Evolutionary conservation across 768 basidiomycete species (phyloP).

Genomic region (Lactarius evosmus): DNA sequence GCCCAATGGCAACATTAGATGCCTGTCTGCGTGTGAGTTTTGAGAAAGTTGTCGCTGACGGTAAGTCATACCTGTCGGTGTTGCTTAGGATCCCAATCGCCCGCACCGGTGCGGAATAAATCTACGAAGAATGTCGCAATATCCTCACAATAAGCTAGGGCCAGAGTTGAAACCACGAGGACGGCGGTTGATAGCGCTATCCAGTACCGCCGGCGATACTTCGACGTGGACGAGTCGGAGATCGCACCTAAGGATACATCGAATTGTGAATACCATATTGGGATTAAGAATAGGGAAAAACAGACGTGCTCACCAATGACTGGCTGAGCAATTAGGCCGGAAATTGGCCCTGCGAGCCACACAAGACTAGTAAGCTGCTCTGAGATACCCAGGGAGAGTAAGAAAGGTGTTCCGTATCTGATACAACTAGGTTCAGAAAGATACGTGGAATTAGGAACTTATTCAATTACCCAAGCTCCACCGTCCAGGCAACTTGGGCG

Average conservation of each 20-base stretch:
- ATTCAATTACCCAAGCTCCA: slow-evolving; percentile 77
- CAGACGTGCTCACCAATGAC: slow-evolving; percentile 69
- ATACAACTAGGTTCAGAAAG: slow-evolving; percentile 17
- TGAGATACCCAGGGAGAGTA: slow-evolving; percentile 74
- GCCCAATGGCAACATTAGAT: slow-evolving; percentile 67
- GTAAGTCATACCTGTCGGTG: slow-evolving; percentile 47
- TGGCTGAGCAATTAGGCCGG: slow-evolving; percentile 94
- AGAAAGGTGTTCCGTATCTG: slow-evolving; percentile 95
- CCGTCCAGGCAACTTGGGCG: slow-evolving; percentile 93
- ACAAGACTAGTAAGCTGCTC: slow-evolving; percentile 91
- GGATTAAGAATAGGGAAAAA: not conserved
- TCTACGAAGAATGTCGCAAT: slow-evolving; percentile 75
- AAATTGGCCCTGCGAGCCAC: slow-evolving; percentile 94
- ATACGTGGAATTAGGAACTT: not conserved
- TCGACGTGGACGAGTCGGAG: slow-evolving; percentile 89
- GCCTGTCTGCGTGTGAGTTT: slow-evolving; percentile 43
- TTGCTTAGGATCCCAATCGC: slow-evolving; percentile 84
- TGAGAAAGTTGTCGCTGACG: slow-evolving; percentile 9
- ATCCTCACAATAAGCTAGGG: slow-evolving; percentile 78
- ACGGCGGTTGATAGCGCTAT: slow-evolving; percentile 83
- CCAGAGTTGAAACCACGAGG: slow-evolving; percentile 72
- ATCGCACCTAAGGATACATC: slow-evolving; percentile 64
- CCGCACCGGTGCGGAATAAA: slow-evolving; percentile 66
- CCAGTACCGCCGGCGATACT: slow-evolving; percentile 91
- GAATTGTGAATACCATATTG: slow-evolving; percentile 1